Evolutionary conservation across 805 yeast species (phyloP).

Genomic region (Dipodascus albidus): DNA sequence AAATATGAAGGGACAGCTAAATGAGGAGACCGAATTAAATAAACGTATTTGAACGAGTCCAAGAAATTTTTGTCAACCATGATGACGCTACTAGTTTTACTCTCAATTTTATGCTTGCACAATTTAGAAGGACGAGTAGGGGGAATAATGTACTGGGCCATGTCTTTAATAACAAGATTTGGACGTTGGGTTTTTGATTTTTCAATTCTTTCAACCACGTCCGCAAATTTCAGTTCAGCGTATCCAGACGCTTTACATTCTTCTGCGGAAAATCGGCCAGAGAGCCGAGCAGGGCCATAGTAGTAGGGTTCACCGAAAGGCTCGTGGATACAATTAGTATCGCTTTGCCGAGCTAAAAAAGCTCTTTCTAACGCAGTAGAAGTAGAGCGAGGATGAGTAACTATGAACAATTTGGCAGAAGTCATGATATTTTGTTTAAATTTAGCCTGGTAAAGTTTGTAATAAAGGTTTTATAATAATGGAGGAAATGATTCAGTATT

Average conservation of each 20-base stretch:
- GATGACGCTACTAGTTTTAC: not conserved
- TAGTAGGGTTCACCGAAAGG: slow-evolving; percentile 22
- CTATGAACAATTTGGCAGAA: slow-evolving; percentile 9
- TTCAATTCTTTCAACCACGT: slow-evolving; percentile 10
- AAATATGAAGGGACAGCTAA: slow-evolving; percentile 18
- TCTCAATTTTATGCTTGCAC: slow-evolving; percentile 2
- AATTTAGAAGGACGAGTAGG: slow-evolving; percentile 11
- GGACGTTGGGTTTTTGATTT: slow-evolving; percentile 3
- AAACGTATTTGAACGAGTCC: slow-evolving; percentile 12
- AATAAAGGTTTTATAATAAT: not conserved
- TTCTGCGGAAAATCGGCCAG: slow-evolving; percentile 13
- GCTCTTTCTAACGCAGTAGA: slow-evolving; percentile 19
- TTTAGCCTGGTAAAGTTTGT: not conserved
- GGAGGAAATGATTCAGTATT: not conserved
- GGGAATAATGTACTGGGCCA: slow-evolving; percentile 21
- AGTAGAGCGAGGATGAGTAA: slow-evolving; percentile 19
- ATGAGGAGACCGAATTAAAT: slow-evolving; percentile 18
- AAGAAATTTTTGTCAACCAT: slow-evolving; percentile 5
- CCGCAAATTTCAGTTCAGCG: slow-evolving; percentile 11
- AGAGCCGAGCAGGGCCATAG: slow-evolving; percentile 17
- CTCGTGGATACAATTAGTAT: slow-evolving; percentile 15
- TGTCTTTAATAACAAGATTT: slow-evolving; percentile 13
- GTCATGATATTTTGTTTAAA: not conserved
- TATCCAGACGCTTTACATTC: slow-evolving; percentile 8
- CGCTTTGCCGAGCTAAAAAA: slow-evolving; percentile 14